A percentile compares a stretch with the other conserved stretches of the same genome.
Conservation (phyloP, 1,284 basidiomycete genomes). For the Boletus semigastroideus region DNA sequence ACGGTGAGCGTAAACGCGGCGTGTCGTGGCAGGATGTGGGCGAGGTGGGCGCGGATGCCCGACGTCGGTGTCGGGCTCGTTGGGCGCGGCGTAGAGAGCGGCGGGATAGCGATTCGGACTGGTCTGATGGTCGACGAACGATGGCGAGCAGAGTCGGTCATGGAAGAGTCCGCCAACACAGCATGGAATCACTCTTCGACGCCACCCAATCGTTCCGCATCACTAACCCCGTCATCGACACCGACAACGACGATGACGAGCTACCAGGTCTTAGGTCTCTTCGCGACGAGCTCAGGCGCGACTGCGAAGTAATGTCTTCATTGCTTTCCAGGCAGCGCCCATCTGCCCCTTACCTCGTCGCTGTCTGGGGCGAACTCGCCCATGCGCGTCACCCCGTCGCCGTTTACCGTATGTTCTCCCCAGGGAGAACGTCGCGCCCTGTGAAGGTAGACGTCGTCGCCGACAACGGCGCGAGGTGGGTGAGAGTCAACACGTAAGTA, state of each 20-base stretch:
- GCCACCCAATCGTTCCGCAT: slow-evolving; percentile 7
- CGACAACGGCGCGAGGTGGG: slow-evolving; percentile 71
- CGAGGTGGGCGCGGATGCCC: slow-evolving; percentile 31
- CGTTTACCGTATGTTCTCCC: slow-evolving; percentile 54
- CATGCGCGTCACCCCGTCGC: slow-evolving; percentile 58
- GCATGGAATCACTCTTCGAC: not conserved
- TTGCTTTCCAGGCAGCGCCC: not conserved
- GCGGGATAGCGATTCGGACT: slow-evolving; percentile 8
- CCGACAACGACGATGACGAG: slow-evolving; percentile 9
- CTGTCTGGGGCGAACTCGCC: slow-evolving; percentile 75
- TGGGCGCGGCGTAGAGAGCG: not conserved
- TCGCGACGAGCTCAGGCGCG: slow-evolving; percentile 41
- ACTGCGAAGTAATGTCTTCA: slow-evolving; percentile 33
- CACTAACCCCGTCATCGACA: not conserved
- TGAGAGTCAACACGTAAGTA: slow-evolving; percentile 82
- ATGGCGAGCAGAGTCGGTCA: slow-evolving; percentile 17
- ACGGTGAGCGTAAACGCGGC: slow-evolving; percentile 68
- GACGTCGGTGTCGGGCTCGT: slow-evolving; percentile 1
- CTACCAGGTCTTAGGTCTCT: slow-evolving; percentile 42
- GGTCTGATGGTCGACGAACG: slow-evolving; percentile 25
- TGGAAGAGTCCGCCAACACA: not conserved
- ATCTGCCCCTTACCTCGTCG: slow-evolving; percentile 64
- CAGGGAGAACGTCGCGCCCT: slow-evolving; percentile 1
- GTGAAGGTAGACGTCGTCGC: slow-evolving; percentile 82
- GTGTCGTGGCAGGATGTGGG: slow-evolving; percentile 33